Percentiles rank a stretch among this genome's conserved stretches.
Conservation (phyloP, 352 stramenopile species). For the Phytophthora hybrid region DNA sequence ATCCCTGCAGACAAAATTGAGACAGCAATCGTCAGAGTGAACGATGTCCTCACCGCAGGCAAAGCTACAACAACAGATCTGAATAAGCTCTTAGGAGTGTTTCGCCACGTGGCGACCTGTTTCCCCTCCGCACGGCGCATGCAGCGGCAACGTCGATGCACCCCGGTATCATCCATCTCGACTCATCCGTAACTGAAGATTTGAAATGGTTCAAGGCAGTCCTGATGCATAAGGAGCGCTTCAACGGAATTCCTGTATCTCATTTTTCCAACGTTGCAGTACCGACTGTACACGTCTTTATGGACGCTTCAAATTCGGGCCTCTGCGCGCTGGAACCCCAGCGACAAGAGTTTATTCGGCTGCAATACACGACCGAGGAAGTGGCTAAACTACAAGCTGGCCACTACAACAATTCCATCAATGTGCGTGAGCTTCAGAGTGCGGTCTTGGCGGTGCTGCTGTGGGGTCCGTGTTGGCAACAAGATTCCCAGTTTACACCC, state of each 20-base stretch:
- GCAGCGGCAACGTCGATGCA: not conserved
- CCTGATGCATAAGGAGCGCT: not conserved
- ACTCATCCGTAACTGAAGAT: not conserved
- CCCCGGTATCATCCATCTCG: too few relatives aligned
- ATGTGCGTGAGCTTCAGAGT: constrained; percentile 21
- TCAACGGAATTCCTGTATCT: constrained; percentile 19
- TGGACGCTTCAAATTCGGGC: constrained; percentile 24
- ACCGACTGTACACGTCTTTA: constrained; percentile 23
- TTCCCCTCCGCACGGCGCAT: constrained; percentile 9
- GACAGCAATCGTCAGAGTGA: not conserved
- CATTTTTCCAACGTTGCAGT: not conserved
- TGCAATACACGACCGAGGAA: constrained; percentile 10
- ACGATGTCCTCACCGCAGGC: too few relatives aligned
- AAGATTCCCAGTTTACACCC: not conserved
- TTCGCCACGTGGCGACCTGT: constrained; percentile 10
- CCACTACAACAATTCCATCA: not conserved
- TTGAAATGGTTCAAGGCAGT: constrained; percentile 18
- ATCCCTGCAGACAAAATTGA: constrained; percentile 16
- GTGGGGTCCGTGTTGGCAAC: not conserved
- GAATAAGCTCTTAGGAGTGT: constrained; percentile 6
- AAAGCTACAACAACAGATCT: not conserved
- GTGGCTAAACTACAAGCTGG: not conserved
- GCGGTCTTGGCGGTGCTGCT: constrained; percentile 5
- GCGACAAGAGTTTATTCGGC: constrained; percentile 11
- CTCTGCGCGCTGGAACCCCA: constrained; percentile 23